Evolutionary conservation across 2,329 filamentous ascomycete genomes (phyloP).

Genomic region (Thielaviopsis musarum): DNA sequence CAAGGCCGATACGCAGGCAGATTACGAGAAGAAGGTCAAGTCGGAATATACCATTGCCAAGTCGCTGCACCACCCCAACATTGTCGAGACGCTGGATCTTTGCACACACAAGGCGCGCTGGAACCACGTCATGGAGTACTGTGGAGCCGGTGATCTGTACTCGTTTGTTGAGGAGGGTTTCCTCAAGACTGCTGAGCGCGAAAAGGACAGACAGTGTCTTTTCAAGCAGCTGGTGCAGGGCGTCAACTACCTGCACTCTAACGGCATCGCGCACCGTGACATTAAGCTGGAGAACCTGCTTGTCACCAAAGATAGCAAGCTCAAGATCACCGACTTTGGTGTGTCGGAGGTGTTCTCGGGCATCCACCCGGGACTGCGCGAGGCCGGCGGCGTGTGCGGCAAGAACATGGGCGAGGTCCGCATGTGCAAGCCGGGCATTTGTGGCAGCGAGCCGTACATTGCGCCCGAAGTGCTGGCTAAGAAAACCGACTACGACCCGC

Average conservation of each 20-base stretch:
- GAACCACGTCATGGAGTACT: conserved; percentile 92
- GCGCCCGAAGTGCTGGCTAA: conserved; percentile 69
- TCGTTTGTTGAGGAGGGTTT: conserved; percentile 55
- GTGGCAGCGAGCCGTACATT: conserved; percentile 73
- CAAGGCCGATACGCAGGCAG: conserved; percentile 48
- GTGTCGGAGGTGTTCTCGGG: conserved; percentile 76
- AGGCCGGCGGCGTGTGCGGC: conserved; percentile 57
- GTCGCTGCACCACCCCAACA: conserved; percentile 71
- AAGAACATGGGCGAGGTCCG: conserved; percentile 54
- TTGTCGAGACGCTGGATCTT: conserved; percentile 63
- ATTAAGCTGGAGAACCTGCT: conserved; percentile 82
- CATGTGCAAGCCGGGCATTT: conserved; percentile 62
- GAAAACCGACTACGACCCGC: conserved; percentile 49
- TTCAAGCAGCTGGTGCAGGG: conserved; percentile 83
- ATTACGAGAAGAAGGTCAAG: conserved; percentile 81
- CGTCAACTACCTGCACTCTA: conserved; percentile 61
- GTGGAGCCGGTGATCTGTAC: conserved; percentile 66
- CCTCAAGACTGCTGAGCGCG: conserved; percentile 45
- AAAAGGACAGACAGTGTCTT: conserved; percentile 58
- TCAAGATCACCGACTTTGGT: conserved; percentile 87
- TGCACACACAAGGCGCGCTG: conserved; percentile 60
- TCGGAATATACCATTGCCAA: conserved; percentile 81
- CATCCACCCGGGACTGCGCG: conserved; percentile 60
- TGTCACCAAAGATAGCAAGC: conserved; percentile 58
- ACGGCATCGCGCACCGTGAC: conserved; percentile 80